These are phyloP conservation scores for Hypoxylon sp. DNA, from an alignment of 2,329 filamentous ascomycete species.

Conservation along the genomic window DNA sequence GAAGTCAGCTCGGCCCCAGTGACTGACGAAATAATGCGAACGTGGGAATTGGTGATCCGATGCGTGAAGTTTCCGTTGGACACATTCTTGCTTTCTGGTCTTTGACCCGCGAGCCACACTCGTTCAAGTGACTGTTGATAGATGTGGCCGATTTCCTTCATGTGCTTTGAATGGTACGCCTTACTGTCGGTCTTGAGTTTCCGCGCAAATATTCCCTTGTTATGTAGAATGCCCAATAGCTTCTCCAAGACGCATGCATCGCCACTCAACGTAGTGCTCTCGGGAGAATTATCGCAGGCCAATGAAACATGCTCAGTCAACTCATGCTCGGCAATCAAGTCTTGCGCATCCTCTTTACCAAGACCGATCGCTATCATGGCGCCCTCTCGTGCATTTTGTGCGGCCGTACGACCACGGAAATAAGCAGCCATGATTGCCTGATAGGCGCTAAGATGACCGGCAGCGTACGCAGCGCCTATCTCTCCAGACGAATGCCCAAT, in stretches of 20 bases:
- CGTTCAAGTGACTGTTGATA: background rate
- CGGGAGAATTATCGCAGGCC: constrained; percentile 19
- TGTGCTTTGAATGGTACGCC: constrained; percentile 24
- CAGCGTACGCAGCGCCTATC: constrained; percentile 60
- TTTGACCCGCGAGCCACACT: background rate
- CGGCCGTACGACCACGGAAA: constrained; percentile 29
- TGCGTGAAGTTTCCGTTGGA: background rate
- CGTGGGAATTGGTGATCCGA: background rate
- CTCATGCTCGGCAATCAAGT: background rate
- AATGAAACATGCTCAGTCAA: background rate
- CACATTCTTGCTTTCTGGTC: background rate
- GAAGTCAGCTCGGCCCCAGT: background rate
- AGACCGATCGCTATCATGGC: constrained; percentile 41
- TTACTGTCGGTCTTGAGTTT: constrained; percentile 6
- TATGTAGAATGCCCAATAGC: background rate
- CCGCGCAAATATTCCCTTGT: background rate
- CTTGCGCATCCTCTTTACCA: background rate
- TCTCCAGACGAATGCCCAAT: constrained; percentile 53
- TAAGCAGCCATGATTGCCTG: constrained; percentile 36
- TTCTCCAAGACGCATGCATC: background rate
- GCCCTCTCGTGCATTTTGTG: background rate
- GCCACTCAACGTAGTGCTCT: constrained; percentile 10
- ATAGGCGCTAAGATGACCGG: constrained; percentile 46
- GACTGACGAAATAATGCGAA: background rate
- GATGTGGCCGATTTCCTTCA: background rate